A percentile compares a stretch with the other conserved stretches of the same genome.
Conservation (phyloP, 768 basidiomycete species). For the Infundibulicybe gibba region DNA sequence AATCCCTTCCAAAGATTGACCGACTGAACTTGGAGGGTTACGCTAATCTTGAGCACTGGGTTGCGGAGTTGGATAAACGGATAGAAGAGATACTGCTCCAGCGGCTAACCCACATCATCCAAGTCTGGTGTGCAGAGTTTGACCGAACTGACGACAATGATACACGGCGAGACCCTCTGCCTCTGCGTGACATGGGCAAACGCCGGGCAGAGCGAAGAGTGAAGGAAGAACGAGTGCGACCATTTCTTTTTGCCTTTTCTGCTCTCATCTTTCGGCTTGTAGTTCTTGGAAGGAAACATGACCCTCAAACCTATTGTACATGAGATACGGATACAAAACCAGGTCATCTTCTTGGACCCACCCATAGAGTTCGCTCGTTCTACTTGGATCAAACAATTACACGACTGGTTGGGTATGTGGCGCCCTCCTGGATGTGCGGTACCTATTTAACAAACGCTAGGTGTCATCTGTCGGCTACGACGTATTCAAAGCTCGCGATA, state of each 20-base stretch:
- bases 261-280: neutral
- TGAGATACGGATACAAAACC: constrained; percentile 97
- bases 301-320: constrained; percentile 84
- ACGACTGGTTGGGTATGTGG: constrained; percentile 77
- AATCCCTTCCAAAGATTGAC: constrained; percentile 61
- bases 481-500: constrained; percentile 95
- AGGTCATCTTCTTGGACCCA: constrained; percentile 97
- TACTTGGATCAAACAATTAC: constrained; percentile 85
- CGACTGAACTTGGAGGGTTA: constrained; percentile 95
- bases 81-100: constrained; percentile 80
- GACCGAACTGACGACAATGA: constrained; percentile 71
- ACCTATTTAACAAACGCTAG: constrained; percentile 28
- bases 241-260: neutral
- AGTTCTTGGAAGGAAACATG: constrained; percentile 76
- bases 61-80: constrained; percentile 74
- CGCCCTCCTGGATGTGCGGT: neutral
- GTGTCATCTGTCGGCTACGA: constrained; percentile 81
- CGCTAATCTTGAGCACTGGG: constrained; percentile 91
- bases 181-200: constrained; percentile 56
- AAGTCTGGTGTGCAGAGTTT: constrained; percentile 88
- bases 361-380: constrained; percentile 93
- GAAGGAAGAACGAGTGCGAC: constrained; percentile 75
- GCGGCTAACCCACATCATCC: constrained; percentile 73
- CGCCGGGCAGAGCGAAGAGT: constrained; percentile 64
- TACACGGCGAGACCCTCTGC: constrained; percentile 46